Base-by-base conservation (phyloP, 371 early-diverging fungal species). In the Mucor piriformis region DNA sequence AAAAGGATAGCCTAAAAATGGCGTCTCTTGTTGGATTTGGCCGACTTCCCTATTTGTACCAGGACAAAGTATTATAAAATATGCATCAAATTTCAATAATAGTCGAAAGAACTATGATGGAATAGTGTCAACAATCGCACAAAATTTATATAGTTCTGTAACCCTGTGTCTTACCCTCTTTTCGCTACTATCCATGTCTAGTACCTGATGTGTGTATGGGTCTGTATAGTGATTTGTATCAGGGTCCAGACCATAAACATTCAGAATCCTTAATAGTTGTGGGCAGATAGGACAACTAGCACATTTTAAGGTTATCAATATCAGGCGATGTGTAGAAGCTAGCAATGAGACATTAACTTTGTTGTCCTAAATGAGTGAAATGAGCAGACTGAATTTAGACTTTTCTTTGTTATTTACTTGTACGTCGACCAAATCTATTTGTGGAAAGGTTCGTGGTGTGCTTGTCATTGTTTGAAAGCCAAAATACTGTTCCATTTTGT, bases 11-110 rank as follows among this genome's bases (percentile, higher is more conserved):
- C 53, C 52, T 21, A 57, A 46, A 61, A 76, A 79, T 10, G 57
- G 68, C 8, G 62, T 63, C 13, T 50, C 38, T 15, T 51, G 44
- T 50, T 76, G 74, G 11, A 79, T 57, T 13, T 63, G 42, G 18
- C 62, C 49, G 3, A 78, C 67, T 42, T 58, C 63, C 6, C 33
- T 33, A 20, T 46, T 27, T n/a, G 60, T 47, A 8, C 79, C 79
- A 23, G 79, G 79, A 34, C 79, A 79, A 8, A 79, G 29, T 13
- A 75, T 54, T 23, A 79, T 64, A 44, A 69, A 79, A 46, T 79
- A 76, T 5, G 79, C 71, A 46, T 79, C 79, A 8, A 63, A 50
- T 48, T 61, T 58, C 44, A 79, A 48, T n/a, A 79, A 50, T 3
- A 68, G 27, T 11, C 61, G 59, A 55, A 63, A 73, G 34, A 72